Conservation (phyloP, 1,284 basidiomycete genomes). For the Earliella scabrosa region DNA sequence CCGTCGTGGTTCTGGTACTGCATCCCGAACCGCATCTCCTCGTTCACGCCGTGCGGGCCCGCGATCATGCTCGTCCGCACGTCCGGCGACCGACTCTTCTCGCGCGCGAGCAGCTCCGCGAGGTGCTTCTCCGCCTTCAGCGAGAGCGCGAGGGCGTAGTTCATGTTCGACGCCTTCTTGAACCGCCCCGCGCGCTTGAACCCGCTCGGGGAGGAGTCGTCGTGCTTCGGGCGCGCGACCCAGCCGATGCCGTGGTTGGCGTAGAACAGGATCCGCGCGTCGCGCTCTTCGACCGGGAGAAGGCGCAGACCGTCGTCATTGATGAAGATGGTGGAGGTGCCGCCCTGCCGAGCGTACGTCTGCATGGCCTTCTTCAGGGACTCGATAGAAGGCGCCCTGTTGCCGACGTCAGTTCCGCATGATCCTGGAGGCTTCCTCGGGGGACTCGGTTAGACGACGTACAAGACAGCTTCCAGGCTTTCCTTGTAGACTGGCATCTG, state of each 20-base stretch:
- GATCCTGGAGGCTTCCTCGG: too few relatives aligned
- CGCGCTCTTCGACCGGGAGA: constrained; percentile 62
- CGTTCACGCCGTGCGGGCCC: constrained; percentile 19
- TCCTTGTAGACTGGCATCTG: constrained; percentile 65
- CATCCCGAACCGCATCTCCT: constrained; percentile 36
- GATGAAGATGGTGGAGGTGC: constrained; percentile 53
- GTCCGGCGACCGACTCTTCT: constrained; percentile 25
- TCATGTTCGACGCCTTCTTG: constrained; percentile 93
- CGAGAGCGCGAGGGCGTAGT: constrained; percentile 78
- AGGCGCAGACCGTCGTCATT: constrained; percentile 58
- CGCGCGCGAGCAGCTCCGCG: constrained; percentile 42
- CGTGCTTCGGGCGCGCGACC: constrained; percentile 79
- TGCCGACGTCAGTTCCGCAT: neutral
- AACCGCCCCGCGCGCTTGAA: constrained; percentile 87
- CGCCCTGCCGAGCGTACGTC: constrained; percentile 56
- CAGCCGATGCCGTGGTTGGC: constrained; percentile 83
- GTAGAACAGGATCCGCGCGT: constrained; percentile 74
- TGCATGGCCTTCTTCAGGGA: constrained; percentile 52
- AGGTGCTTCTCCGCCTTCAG: constrained; percentile 79
- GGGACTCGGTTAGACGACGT: constrained; percentile 13
- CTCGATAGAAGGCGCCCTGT: constrained; percentile 46
- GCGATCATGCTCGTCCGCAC: constrained; percentile 1
- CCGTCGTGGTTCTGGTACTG: constrained; percentile 41
- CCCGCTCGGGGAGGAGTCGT: constrained; percentile 53
- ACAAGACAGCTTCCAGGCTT: constrained; percentile 42